Percentiles rank a stretch among this genome's conserved stretches.
Evolutionary conservation across 164 flowering plant genomes (phyloP).

Genomic region (Aristolochia contorta): DNA sequence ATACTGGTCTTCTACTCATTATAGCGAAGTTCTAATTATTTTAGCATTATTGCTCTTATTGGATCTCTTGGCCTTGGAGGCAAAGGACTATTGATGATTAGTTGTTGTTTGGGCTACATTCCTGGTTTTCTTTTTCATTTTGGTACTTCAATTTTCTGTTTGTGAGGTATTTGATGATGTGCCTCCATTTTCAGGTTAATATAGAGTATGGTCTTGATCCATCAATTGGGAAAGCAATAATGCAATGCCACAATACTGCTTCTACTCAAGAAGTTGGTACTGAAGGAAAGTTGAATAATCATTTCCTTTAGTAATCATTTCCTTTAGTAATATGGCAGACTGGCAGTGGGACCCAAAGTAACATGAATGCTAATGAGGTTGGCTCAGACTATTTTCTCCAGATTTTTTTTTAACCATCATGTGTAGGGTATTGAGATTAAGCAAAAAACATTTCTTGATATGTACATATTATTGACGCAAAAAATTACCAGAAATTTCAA

Average conservation of each 20-base stretch:
- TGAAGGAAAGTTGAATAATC: conserved; percentile 86
- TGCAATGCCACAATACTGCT: too few relatives aligned
- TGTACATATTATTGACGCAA: too few relatives aligned
- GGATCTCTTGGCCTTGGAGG: too few relatives aligned
- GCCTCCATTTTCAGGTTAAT: conserved; percentile 60
- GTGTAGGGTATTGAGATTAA: too few relatives aligned
- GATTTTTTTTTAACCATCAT: too few relatives aligned
- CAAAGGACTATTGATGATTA: too few relatives aligned
- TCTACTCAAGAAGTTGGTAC: conserved; percentile 98
- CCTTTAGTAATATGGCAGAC: conserved; percentile 99
- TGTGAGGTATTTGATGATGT: not conserved
- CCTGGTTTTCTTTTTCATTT: too few relatives aligned
- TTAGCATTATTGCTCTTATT: too few relatives aligned
- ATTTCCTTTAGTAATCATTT: too few relatives aligned
- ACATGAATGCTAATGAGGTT: conserved; percentile 99
- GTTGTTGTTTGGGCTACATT: too few relatives aligned
- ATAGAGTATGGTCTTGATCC: conserved; percentile 98
- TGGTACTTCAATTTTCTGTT: not conserved
- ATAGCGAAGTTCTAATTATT: not conserved
- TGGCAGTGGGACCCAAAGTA: conserved; percentile 97
- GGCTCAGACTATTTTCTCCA: not conserved
- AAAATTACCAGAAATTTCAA: too few relatives aligned
- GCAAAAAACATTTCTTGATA: too few relatives aligned
- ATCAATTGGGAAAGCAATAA: conserved; percentile 84
- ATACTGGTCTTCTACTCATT: not conserved